Evolutionary conservation across 805 yeast species (phyloP), one percentile per base, ranked within the genome.

Genomic region (Yarrowia keelungensis): DNA sequence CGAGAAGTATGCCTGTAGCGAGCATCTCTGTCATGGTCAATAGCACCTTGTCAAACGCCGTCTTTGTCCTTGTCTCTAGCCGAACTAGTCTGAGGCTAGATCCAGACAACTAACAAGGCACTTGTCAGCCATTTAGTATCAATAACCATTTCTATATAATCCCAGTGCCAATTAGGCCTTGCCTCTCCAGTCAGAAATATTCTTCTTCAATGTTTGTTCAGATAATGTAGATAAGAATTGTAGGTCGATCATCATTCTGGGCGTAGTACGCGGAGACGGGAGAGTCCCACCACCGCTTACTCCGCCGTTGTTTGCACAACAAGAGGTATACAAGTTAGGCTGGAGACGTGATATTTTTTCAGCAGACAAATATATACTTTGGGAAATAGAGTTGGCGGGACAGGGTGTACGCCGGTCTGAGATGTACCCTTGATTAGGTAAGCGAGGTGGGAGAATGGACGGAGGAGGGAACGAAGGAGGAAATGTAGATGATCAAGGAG

Each of bases 181-280:
- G 43, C 9, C 14, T 58, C 50, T 69, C 67, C 70, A 70, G 70
- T 68, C 47, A 43, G 49, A 41, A 42, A 16, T 32, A 26, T 65
- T 68, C 58, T 49, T 68, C 62, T 56, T 42, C 62, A 56, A 56
- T n/a, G 59, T 14, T 35, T 26, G 62, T 56, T 56, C 70, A 67
- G 66, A 59, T 59, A 59, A 59, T 59, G 66, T 59, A 59, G 66
- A 59, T 59, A 59, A 59, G 66, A 39, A 59, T 59, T 54, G 41
- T 46, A 54, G 39, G 47, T 41, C 62, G 9, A 41, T 56, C 62
- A 56, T 56, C 62, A 56, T 56, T 56, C 62, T 42, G 47, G 14
- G 47, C 43, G 5, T 19, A n/a, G 59, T 53, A 39, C 59, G 59
- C 15, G 59, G 36, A 32, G 4, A 7, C 12, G 8, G 59, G 59